Conservation (phyloP, 129 eudicot species). For the Chrysanthemum makinoi region DNA sequence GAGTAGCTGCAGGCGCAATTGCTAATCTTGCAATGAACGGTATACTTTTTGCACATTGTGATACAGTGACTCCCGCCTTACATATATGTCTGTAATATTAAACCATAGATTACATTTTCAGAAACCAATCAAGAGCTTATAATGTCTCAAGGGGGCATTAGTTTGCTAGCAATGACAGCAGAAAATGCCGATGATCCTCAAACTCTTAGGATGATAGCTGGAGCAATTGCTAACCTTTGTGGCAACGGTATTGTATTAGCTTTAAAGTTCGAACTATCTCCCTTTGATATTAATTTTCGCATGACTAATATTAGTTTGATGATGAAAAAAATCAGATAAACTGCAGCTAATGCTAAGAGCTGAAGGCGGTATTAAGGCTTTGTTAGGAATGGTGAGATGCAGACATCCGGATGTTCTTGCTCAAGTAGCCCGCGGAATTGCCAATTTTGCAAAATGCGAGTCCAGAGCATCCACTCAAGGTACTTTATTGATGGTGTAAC, state of each 20-base stretch:
- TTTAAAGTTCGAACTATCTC: background rate
- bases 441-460: conserved; percentile 94
- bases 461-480: conserved; percentile 90
- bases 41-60: conserved; percentile 12
- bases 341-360: conserved; percentile 67
- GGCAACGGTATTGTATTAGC: conserved; percentile 72
- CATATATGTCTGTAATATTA: background rate
- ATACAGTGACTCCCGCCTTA: background rate
- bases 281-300: background rate
- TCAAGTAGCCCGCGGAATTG: conserved; percentile 96
- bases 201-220: conserved; percentile 97
- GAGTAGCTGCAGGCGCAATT: conserved; percentile 95
- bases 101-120: conserved; percentile 26
- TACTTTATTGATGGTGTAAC: conserved; percentile 4
- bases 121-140: conserved; percentile 96
- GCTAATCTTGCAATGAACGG: conserved; percentile 98
- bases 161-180: conserved; percentile 69
- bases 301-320: background rate
- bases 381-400: conserved; percentile 88
- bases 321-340: conserved; percentile 45
- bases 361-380: conserved; percentile 89
- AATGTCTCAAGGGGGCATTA: conserved; percentile 81
- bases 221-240: conserved; percentile 91
- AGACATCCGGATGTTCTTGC: conserved; percentile 96
- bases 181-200: conserved; percentile 93